These are phyloP conservation scores for Sordariomycetes sp. DNA, from an alignment of 2,329 filamentous ascomycete genomes.

Conservation along the genomic window DNA sequence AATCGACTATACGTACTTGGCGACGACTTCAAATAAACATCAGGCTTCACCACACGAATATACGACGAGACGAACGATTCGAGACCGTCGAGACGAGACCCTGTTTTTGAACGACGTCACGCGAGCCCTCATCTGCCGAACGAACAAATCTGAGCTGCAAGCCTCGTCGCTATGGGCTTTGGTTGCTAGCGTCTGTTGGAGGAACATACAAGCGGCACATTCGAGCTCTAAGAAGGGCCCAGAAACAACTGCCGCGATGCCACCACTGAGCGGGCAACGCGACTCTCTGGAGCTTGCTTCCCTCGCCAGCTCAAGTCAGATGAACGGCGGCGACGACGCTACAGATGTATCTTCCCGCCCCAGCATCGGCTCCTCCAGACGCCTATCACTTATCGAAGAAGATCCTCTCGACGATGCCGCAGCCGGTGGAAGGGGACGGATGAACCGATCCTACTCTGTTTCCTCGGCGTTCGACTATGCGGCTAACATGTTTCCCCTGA, in stretches of 20 bases:
- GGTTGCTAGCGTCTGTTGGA: too few relatives aligned
- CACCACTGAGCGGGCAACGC: conserved; percentile 37
- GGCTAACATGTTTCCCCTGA: conserved; percentile 85
- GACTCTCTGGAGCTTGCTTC: conserved; percentile 96
- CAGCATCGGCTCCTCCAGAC: conserved; percentile 87
- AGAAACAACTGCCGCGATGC: neutral
- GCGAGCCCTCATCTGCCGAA: too few relatives aligned
- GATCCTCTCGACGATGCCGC: conserved; percentile 59
- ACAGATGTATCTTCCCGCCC: conserved; percentile 65
- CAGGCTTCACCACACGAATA: too few relatives aligned
- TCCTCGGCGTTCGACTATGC: conserved; percentile 94
- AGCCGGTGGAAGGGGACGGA: conserved; percentile 22
- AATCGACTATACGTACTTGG: too few relatives aligned
- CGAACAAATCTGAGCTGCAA: too few relatives aligned
- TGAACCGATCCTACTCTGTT: conserved; percentile 70
- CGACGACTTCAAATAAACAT: too few relatives aligned
- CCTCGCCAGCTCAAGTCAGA: conserved; percentile 69
- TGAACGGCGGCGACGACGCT: conserved; percentile 41
- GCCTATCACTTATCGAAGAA: conserved; percentile 74
- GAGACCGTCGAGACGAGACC: too few relatives aligned
- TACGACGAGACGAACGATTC: too few relatives aligned
- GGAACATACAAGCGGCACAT: neutral
- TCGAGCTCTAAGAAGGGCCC: too few relatives aligned
- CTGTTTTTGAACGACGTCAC: too few relatives aligned
- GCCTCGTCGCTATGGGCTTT: too few relatives aligned